Evolutionary conservation across 2,329 filamentous ascomycete genomes (phyloP).

Genomic region (Microsporum canis): DNA sequence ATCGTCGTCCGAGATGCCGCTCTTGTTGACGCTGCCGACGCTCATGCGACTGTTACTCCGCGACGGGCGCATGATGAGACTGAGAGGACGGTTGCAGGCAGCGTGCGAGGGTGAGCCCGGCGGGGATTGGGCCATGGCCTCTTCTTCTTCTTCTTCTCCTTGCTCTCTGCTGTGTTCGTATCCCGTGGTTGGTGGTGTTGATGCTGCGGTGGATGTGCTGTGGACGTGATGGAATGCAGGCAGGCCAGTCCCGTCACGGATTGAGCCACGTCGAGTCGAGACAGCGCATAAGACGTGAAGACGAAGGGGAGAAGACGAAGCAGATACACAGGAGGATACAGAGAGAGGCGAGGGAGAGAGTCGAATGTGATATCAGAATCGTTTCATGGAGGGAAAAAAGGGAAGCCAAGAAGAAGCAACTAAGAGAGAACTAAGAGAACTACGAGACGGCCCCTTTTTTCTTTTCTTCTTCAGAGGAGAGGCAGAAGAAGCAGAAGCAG

Average conservation of each 20-base stretch:
- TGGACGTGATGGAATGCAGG: background rate
- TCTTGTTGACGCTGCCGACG: slow-evolving; percentile 46
- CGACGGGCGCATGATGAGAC: slow-evolving; percentile 64
- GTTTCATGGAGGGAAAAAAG: background rate
- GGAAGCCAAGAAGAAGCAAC: background rate
- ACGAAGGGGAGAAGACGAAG: slow-evolving; percentile 11
- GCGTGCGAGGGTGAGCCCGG: slow-evolving; percentile 51
- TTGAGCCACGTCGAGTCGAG: background rate
- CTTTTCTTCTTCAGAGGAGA: background rate
- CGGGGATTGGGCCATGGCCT: slow-evolving; percentile 55
- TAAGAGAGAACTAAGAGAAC: background rate
- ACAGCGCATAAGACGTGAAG: background rate
- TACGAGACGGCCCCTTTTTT: background rate
- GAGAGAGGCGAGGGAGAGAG: slow-evolving; percentile 4
- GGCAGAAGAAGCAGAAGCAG: background rate
- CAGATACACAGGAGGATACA: background rate
- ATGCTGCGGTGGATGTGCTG: background rate
- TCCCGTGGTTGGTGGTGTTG: background rate
- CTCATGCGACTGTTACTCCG: slow-evolving; percentile 79
- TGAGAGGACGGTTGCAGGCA: slow-evolving; percentile 57
- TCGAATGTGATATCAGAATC: background rate
- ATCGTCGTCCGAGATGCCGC: slow-evolving; percentile 81
- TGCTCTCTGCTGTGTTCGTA: background rate
- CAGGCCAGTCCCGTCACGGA: background rate
- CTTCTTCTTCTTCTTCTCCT: background rate